Percentiles rank a stretch among this genome's conserved stretches.
These are phyloP conservation scores for Tillandsia leiboldiana DNA, from an alignment of 176 grass and related monocot species.

Conservation along the genomic window DNA sequence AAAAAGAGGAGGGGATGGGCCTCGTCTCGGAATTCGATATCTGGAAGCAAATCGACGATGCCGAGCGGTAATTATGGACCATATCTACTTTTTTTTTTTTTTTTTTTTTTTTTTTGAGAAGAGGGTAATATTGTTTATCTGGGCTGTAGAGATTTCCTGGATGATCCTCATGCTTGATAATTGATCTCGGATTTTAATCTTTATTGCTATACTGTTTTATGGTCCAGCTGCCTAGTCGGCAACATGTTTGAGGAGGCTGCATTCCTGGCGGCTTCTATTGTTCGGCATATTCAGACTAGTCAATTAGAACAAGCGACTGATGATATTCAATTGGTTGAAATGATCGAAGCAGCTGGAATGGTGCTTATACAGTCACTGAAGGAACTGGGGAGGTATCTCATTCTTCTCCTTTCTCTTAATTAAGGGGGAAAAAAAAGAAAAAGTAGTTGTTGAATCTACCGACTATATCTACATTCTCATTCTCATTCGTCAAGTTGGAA, in stretches of 20 bases:
- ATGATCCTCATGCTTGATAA: too few species aligned
- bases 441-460: too few species aligned
- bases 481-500: neutral
- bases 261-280: neutral
- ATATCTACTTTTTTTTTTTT: neutral
- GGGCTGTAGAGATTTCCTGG: too few species aligned
- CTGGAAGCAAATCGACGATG: conserved; percentile 1
- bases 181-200: too few species aligned
- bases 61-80: neutral
- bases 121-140: neutral
- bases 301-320: too few species aligned
- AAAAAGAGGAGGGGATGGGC: neutral
- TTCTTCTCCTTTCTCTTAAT: too few species aligned
- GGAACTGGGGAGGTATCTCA: too few species aligned
- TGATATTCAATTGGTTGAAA: too few species aligned
- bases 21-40: neutral
- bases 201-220: neutral
- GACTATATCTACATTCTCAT: neutral
- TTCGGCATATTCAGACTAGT: too few species aligned
- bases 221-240: neutral
- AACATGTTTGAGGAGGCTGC: neutral
- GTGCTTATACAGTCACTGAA: too few species aligned
- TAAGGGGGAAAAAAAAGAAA: too few species aligned
- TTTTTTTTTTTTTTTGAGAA: neutral
- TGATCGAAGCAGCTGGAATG: too few species aligned